phyloP scores from a whole-genome alignment of 148 eudicot species.

The Euryodendron excelsum region DNA sequence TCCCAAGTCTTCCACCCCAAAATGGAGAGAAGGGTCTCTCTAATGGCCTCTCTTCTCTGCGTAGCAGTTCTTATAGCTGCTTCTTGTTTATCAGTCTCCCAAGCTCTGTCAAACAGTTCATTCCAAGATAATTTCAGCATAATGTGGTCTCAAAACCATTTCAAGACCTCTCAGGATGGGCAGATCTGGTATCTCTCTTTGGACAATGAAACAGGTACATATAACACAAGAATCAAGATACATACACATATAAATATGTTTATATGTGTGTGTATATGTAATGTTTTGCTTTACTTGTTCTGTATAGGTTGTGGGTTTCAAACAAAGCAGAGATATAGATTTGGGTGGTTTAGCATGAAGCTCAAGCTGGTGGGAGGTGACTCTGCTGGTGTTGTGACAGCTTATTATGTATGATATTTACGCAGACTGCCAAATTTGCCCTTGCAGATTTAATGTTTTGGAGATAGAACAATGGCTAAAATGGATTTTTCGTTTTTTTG shows the following conservation, averaged over 20 bases:
- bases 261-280: neutral
- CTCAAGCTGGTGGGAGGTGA: constrained; percentile 82
- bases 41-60: constrained; percentile 28
- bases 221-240: neutral
- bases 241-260: too few relatives aligned
- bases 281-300: neutral
- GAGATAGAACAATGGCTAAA: neutral
- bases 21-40: constrained; percentile 21
- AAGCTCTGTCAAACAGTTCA: constrained; percentile 42
- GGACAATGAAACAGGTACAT: constrained; percentile 64
- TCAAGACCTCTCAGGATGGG: constrained; percentile 77
- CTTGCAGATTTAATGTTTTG: neutral
- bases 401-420: constrained; percentile 69
- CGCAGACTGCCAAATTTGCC: neutral
- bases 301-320: constrained; percentile 85
- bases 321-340: constrained; percentile 84
- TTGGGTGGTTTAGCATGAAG: constrained; percentile 99
- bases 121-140: constrained; percentile 60
- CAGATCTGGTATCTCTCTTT: constrained; percentile 86
- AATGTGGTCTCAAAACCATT: constrained; percentile 68
- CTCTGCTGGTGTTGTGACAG: constrained; percentile 96
- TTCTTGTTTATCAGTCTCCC: constrained; percentile 21
- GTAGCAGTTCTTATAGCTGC: constrained; percentile 31
- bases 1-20: constrained; percentile 5
- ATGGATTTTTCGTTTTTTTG: neutral